These are phyloP conservation scores for Zygosaccharomyces pseudobailii DNA, from an alignment of 1,139 yeast species.

Conservation along the genomic window DNA sequence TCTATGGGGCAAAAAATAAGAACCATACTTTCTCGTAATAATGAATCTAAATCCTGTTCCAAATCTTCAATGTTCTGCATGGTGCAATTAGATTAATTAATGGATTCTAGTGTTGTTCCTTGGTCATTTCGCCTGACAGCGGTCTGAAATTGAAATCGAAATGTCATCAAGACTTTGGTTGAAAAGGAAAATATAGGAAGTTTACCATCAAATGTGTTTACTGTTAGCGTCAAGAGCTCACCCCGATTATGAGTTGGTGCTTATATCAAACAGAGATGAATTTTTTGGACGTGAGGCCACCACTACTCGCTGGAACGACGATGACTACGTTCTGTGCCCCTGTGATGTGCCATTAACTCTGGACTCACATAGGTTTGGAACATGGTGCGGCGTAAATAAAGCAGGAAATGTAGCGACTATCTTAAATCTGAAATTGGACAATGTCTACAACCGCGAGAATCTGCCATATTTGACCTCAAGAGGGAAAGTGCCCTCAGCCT, in stretches of 20 bases:
- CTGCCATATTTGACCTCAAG: conserved; percentile 47
- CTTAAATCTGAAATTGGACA: conserved; percentile 49
- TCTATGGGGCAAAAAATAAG: not conserved
- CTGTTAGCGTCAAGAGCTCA: conserved; percentile 55
- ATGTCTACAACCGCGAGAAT: conserved; percentile 34
- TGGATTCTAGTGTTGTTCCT: not conserved
- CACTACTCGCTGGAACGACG: conserved; percentile 49
- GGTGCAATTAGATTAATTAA: not conserved
- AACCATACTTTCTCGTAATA: conserved; percentile 25
- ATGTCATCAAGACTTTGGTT: not conserved
- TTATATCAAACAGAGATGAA: conserved; percentile 85
- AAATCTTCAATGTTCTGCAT: conserved; percentile 22
- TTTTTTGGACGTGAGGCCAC: conserved; percentile 68
- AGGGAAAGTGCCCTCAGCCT: conserved; percentile 64
- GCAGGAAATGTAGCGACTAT: conserved; percentile 66
- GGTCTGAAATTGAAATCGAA: not conserved
- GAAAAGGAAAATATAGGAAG: not conserved
- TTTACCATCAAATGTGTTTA: conserved; percentile 51
- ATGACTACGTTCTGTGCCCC: conserved; percentile 56
- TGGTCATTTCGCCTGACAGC: not conserved
- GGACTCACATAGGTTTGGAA: conserved; percentile 49
- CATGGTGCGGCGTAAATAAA: conserved; percentile 80
- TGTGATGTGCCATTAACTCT: conserved; percentile 65
- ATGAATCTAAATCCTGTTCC: conserved; percentile 30
- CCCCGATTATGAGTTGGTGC: conserved; percentile 61